Evolutionary conservation across 2,329 filamentous ascomycete genomes (phyloP).

Genomic region (Dryadomyces sulphureus): DNA sequence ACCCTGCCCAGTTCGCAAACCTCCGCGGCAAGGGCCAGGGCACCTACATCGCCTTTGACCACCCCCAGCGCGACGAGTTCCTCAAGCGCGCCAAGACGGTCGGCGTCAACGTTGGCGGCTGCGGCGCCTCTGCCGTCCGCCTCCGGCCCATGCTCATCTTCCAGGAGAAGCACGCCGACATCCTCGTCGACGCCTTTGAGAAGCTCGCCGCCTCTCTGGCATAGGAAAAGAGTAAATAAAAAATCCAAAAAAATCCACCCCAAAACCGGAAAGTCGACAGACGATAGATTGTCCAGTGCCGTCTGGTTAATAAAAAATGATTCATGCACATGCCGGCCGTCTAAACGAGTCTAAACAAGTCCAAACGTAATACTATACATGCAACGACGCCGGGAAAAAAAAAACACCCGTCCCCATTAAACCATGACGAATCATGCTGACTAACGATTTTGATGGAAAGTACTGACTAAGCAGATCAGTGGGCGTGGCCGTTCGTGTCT

Average conservation of each 20-base stretch:
- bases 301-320: no score
- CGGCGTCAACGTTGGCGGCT: constrained; percentile 79
- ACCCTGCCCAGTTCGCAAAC: constrained; percentile 67
- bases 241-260: background rate
- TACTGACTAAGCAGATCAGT: background rate
- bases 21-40: constrained; percentile 77
- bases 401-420: background rate
- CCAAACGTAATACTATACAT: no score
- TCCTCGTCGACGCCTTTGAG: constrained; percentile 65
- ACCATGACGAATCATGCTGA: no score
- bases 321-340: no score
- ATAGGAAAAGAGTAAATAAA: background rate
- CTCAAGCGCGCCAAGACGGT: constrained; percentile 62
- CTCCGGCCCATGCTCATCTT: constrained; percentile 85
- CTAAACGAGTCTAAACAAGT: no score
- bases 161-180: constrained; percentile 80
- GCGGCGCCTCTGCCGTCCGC: constrained; percentile 59
- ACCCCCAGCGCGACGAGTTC: constrained; percentile 64
- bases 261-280: background rate
- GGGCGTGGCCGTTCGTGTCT: background rate
- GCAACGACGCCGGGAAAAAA: no score
- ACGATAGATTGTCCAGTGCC: no score
- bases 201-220: constrained; percentile 43
- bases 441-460: no score
- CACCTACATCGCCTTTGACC: constrained; percentile 89